These are phyloP conservation scores for Syncephalastrum racemosum DNA, from an alignment of 371 early-diverging fungal species.

Conservation along the genomic window DNA sequence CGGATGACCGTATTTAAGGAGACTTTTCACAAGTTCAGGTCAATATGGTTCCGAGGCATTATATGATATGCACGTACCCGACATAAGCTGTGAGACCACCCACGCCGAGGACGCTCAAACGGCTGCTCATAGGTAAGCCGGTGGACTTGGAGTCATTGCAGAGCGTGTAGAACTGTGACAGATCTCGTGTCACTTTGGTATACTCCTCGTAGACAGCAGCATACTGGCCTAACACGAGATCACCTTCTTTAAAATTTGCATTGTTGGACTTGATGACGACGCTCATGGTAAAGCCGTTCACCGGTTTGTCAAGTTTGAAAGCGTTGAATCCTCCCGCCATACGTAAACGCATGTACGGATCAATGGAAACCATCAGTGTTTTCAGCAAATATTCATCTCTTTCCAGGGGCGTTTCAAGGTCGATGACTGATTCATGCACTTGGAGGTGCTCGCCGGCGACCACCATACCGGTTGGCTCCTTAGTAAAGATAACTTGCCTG, in stretches of 20 bases:
- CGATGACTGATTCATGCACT: conserved; percentile 38
- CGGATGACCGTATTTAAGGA: conserved; percentile 33
- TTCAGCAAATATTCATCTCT: conserved; percentile 60
- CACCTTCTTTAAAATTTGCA: conserved; percentile 56
- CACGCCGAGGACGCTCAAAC: conserved; percentile 57
- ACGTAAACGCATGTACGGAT: conserved; percentile 64
- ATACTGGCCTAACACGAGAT: conserved; percentile 57
- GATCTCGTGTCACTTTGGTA: conserved; percentile 26
- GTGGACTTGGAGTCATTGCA: conserved; percentile 40
- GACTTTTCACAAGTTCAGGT: conserved; percentile 3
- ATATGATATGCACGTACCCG: conserved; percentile 14
- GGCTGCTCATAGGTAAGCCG: conserved; percentile 47
- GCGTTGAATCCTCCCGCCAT: conserved; percentile 52
- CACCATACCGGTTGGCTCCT: conserved; percentile 41
- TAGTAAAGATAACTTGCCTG: conserved; percentile 34
- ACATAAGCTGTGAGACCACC: conserved; percentile 53
- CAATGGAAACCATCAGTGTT: conserved; percentile 38
- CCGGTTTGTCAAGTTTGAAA: conserved; percentile 56
- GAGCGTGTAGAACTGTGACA: conserved; percentile 22
- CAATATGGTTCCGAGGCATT: too few relatives aligned
- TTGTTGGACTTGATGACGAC: conserved; percentile 62
- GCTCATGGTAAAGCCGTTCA: conserved; percentile 61
- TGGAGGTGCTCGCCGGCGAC: conserved; percentile 49
- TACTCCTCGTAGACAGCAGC: conserved; percentile 58
- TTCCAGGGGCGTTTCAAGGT: conserved; percentile 42